Evolutionary conservation across 2,329 filamentous ascomycete species (phyloP), one percentile per base, ranked within the genome.

Genomic region (Coniochaeta sp.): DNA sequence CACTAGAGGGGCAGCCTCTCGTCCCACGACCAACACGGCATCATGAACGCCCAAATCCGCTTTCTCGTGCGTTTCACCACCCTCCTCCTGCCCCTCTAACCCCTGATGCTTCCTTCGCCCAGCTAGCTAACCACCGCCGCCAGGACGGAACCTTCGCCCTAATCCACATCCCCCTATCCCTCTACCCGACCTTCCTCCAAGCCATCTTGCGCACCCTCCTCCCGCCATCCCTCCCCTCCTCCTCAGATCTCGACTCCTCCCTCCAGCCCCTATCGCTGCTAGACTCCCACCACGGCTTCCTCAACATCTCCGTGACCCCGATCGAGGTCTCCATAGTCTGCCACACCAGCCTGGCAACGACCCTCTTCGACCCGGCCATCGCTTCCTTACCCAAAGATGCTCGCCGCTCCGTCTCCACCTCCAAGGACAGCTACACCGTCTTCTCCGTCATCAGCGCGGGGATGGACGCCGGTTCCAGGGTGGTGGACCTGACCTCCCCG

Each of bases 251-350:
- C 65, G 64, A 20, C 22, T 26, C 38, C 18, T 13, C 4, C 38
- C 38, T 48, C 12, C 64, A 71, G 54, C 63, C 65, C 48, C 63
- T 57, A 32, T 58, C 61, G 20, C 56, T 60, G 16, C 61, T 69
- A 40, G 76, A 79, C 56, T 71, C 75, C 55, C 78, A 78, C 63
- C 87, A 94, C 68, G 83, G 84, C 42, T 97, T 99, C 68, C 79
- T 96, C 66, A 97, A 97, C 67, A 84, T 99, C 59, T 95, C 89
- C 56, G 81, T 97, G 62, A 97, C 91, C 0, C 89, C 91, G 0
- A 81, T 95, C 51, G 94, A 96, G 69, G 95, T 90, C 71, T 96
- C 91, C 4, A 80, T 99, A 50, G 90, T 95, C 51, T 97, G 92
- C 65, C 87, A 92, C 56, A 82, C 82, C 53, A 76, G 81, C 38